Conservation (phyloP, 1,284 basidiomycete genomes). For the Fistulina hepatica region DNA sequence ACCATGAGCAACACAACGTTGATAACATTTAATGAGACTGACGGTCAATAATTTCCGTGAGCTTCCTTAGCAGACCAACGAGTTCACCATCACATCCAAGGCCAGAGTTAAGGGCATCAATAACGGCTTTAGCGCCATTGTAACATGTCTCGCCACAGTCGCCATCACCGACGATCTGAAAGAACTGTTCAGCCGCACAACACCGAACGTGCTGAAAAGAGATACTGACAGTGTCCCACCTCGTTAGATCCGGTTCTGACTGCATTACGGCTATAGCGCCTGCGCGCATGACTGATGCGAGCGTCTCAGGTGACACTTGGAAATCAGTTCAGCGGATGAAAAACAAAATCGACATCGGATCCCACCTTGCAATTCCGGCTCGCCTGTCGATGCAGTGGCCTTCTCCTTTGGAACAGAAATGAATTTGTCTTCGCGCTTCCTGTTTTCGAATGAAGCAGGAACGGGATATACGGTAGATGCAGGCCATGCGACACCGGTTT, state of each 20-base stretch:
- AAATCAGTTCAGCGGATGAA: too few relatives aligned
- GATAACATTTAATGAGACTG: too few relatives aligned
- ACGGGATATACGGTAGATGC: slow-evolving; percentile 3
- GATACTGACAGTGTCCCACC: slow-evolving; percentile 27
- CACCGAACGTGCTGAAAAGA: too few relatives aligned
- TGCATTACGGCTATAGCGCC: slow-evolving; percentile 22
- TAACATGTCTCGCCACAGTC: slow-evolving; percentile 31
- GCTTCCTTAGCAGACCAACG: slow-evolving; percentile 12
- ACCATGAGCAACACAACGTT: too few relatives aligned
- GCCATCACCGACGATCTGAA: slow-evolving; percentile 27
- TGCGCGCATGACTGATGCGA: slow-evolving; percentile 10
- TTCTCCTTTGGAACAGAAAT: slow-evolving; percentile 3
- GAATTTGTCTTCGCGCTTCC: slow-evolving; percentile 5
- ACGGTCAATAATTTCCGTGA: slow-evolving; percentile 25
- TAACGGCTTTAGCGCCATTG: slow-evolving; percentile 22
- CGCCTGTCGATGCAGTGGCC: slow-evolving; percentile 1
- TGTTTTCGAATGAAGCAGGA: neutral
- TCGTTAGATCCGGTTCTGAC: slow-evolving; percentile 21
- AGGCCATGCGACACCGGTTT: slow-evolving; percentile 2
- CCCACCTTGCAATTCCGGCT: slow-evolving; percentile 1
- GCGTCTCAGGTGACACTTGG: slow-evolving; percentile 1
- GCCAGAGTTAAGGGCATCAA: slow-evolving; percentile 12
- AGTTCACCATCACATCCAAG: slow-evolving; percentile 8
- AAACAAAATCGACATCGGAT: too few relatives aligned
- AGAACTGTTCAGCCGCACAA: too few relatives aligned